Evolutionary conservation across 106 monocot genomes (phyloP).

Genomic region (Platanthera zijinensis): DNA sequence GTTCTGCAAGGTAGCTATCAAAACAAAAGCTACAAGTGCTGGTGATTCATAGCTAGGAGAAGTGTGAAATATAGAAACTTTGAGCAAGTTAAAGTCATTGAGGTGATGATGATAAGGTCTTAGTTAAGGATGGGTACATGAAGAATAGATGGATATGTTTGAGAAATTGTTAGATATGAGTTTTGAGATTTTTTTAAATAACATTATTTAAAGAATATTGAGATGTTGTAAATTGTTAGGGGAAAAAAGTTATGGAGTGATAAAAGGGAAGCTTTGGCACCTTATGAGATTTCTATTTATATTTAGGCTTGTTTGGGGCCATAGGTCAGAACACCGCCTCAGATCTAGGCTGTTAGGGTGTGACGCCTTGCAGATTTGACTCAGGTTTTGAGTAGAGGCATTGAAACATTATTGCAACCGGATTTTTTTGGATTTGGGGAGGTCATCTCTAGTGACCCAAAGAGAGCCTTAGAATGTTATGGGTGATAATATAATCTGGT

Average conservation of each 20-base stretch:
- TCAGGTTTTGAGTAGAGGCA: too few relatives aligned
- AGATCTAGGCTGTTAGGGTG: too few relatives aligned
- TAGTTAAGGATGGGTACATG: background rate
- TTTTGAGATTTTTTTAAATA: background rate
- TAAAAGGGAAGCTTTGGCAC: too few relatives aligned
- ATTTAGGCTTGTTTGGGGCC: too few relatives aligned
- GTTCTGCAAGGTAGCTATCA: too few relatives aligned
- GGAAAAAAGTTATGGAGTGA: too few relatives aligned
- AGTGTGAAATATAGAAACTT: background rate
- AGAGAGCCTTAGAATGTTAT: background rate
- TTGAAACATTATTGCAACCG: too few relatives aligned
- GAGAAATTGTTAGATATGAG: background rate
- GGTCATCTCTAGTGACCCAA: background rate
- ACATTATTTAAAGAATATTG: background rate
- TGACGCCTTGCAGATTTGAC: too few relatives aligned
- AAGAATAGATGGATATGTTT: background rate
- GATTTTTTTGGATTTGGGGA: too few relatives aligned
- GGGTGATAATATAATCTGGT: background rate
- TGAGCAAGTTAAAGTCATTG: background rate
- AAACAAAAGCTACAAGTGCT: too few relatives aligned
- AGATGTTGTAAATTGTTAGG: background rate
- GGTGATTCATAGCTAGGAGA: background rate
- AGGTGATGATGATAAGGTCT: background rate
- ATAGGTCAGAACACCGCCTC: too few relatives aligned
- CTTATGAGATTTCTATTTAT: too few relatives aligned